Base-by-base conservation (phyloP, 176 grass and related monocot species). In the Carex scoparia region DNA sequence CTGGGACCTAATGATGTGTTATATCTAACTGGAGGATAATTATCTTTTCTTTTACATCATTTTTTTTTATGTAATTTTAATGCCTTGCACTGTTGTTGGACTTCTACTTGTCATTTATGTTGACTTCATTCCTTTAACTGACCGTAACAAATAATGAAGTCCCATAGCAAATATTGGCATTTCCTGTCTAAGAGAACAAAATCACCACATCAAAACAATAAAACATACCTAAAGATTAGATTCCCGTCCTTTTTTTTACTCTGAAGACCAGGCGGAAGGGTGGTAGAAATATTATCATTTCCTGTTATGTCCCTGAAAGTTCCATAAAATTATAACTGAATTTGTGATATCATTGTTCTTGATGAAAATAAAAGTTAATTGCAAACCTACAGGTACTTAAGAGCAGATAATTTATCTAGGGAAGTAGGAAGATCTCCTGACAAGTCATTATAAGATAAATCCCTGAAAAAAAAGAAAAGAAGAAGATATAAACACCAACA, bases 401-500 rank as follows among this genome's bases (percentile, higher is more conserved):
- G 87, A 70, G 82, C 67, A 71, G 82, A 14, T 69, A 89, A 64
- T 80, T 85, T 30, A 30, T 49, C 76, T 4, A 91, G 65, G 80
- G 69, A 89, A 75, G 71, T 82, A 74, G 87, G 84, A 28, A 91
- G 35, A 79, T 62, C 12, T 3, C 87, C 87, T 15, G 84, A 89
- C n/a, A 91, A 54, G 11, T 64, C 88, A 38, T 89, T 89, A 65
- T 86, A 44, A 48, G 90, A 91, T 33, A 91, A 37, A 55, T 91
- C 72, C 87, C 84, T 91, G 72, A 1, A 31, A 83, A 51, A 18
- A 28, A 9, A 5, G 19, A 14, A 7, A 5, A 23, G 23, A 23
- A 23, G 23, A 23, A 23, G 23, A 23, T 23, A 12, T 5, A 61
- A 8, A 19, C 3, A 54, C 16, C 61, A 64, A 1, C 4, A 11